Evolutionary conservation across 495 filamentous ascomycete species (phyloP).

Genomic region (Penicillium mononematosum): DNA sequence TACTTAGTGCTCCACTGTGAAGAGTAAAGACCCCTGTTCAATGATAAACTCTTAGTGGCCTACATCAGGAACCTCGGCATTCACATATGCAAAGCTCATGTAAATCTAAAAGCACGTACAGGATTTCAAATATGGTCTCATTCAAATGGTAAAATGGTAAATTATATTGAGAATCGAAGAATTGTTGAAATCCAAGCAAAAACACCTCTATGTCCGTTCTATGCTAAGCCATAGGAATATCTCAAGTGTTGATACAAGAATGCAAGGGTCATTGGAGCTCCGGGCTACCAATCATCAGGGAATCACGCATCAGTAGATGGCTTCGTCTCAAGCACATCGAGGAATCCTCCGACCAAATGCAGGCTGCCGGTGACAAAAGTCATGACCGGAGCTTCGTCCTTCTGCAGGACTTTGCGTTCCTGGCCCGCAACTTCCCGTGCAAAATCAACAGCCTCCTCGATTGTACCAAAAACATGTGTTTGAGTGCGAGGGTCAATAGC

Average conservation of each 20-base stretch:
- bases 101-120: background rate
- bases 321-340: slow-evolving; percentile 72
- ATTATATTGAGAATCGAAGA: slow-evolving; percentile 19
- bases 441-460: slow-evolving; percentile 80
- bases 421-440: slow-evolving; percentile 54
- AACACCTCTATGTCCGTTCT: slow-evolving; percentile 25
- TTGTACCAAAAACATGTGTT: slow-evolving; percentile 67
- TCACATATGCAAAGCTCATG: background rate
- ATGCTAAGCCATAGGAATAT: slow-evolving; percentile 19
- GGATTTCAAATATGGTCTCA: background rate
- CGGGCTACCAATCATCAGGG: slow-evolving; percentile 13
- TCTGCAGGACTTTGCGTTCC: slow-evolving; percentile 29
- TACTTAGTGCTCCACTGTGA: background rate
- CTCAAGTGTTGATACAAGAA: slow-evolving; percentile 36
- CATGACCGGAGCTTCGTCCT: slow-evolving; percentile 45
- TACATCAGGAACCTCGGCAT: background rate
- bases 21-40: background rate
- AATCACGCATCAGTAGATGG: slow-evolving; percentile 26
- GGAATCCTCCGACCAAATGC: slow-evolving; percentile 79
- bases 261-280: slow-evolving; percentile 17
- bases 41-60: background rate
- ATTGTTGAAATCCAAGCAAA: slow-evolving; percentile 32
- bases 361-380: slow-evolving; percentile 78
- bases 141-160: slow-evolving; percentile 12
- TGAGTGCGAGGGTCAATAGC: slow-evolving; percentile 59